Evolutionary conservation across 805 yeast species (phyloP).

Genomic region (Komagataella pastoris): DNA sequence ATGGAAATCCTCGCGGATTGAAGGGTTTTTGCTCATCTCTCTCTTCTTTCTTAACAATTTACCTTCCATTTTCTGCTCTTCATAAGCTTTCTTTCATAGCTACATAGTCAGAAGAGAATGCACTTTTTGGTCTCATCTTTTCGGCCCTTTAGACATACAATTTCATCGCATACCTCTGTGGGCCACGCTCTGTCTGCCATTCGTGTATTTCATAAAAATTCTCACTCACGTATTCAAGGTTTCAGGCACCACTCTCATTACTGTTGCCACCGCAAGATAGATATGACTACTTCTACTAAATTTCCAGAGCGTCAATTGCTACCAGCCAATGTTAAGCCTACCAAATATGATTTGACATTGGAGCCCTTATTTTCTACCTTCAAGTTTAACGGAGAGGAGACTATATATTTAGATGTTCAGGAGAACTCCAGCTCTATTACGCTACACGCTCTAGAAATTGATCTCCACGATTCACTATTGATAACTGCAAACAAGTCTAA

Average conservation of each 20-base stretch:
- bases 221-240: not conserved
- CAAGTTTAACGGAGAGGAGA: slow-evolving; percentile 42
- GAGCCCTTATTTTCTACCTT: slow-evolving; percentile 50
- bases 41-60: not conserved
- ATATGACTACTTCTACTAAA: not conserved
- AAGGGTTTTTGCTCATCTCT: not conserved
- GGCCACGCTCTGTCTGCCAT: not conserved
- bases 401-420: slow-evolving; percentile 39
- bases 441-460: slow-evolving; percentile 55
- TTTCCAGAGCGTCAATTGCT: slow-evolving; percentile 21
- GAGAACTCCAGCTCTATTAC: slow-evolving; percentile 31
- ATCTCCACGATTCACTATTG: slow-evolving; percentile 33
- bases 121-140: not conserved
- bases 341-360: slow-evolving; percentile 50
- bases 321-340: slow-evolving; percentile 58
- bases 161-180: not conserved
- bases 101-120: not conserved
- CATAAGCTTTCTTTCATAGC: not conserved
- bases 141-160: not conserved
- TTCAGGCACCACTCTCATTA: not conserved
- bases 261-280: not conserved
- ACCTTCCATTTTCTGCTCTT: not conserved
- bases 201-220: not conserved
- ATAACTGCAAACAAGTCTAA: slow-evolving; percentile 12
- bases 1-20: not conserved